A percentile compares a stretch with the other conserved stretches of the same genome.
Conservation (phyloP, 2,329 filamentous ascomycete genomes). For the Colletotrichum chrysophilum region DNA sequence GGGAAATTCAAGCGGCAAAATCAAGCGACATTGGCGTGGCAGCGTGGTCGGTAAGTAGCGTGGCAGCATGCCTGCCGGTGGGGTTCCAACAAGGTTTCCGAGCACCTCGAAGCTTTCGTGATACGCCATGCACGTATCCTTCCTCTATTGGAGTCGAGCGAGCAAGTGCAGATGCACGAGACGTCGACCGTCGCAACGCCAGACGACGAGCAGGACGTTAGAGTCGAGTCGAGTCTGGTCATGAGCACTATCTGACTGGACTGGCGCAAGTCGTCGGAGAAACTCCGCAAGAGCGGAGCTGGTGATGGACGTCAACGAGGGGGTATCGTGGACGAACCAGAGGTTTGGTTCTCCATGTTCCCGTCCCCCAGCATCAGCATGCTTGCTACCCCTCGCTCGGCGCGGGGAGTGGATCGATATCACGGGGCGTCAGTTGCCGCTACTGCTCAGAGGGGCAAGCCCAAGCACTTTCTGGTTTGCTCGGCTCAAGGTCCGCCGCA, state of each 20-base stretch:
- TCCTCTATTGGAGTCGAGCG: background rate
- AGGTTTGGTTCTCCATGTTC: background rate
- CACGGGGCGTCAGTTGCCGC: background rate
- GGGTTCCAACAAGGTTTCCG: background rate
- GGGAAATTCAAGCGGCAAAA: background rate
- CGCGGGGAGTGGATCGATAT: background rate
- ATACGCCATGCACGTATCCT: background rate
- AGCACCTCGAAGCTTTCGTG: background rate
- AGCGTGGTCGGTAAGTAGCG: background rate
- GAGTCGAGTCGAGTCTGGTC: background rate
- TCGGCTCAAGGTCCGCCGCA: slow-evolving; percentile 1
- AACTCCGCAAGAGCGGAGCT: slow-evolving; percentile 14
- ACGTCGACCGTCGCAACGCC: slow-evolving; percentile 2
- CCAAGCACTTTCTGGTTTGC: slow-evolving; percentile 1
- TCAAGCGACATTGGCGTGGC: background rate
- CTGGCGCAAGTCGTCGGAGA: slow-evolving; percentile 5
- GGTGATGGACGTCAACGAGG: background rate
- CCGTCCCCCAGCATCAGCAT: background rate
- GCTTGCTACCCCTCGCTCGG: background rate
- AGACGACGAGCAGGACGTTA: background rate
- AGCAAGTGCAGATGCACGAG: background rate
- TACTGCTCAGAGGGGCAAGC: background rate
- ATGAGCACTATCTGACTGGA: background rate
- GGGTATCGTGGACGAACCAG: background rate
- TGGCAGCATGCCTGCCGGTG: background rate